Evolutionary conservation across 2,329 filamentous ascomycete genomes (phyloP).

Genomic region (Nakataea oryzae): DNA sequence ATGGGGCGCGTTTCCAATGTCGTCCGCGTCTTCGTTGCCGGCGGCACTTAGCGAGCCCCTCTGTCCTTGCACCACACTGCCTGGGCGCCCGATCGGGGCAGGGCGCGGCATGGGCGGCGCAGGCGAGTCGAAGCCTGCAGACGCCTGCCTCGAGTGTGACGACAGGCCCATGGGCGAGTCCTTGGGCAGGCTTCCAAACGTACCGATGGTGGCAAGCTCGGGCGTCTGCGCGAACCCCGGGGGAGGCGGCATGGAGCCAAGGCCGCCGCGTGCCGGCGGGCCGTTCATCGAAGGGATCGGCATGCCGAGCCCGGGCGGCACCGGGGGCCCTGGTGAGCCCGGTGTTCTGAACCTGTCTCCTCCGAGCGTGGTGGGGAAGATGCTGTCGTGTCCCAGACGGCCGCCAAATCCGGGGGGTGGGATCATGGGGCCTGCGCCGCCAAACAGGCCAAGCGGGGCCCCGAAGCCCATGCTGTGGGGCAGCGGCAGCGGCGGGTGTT

Average conservation of each 20-base stretch:
- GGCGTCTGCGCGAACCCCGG: conserved; percentile 2
- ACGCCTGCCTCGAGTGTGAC: conserved; percentile 68
- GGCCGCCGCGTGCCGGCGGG: not conserved
- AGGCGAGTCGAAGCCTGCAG: conserved; percentile 51
- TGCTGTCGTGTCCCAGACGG: conserved; percentile 28
- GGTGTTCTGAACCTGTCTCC: conserved; percentile 17
- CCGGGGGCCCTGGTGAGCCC: not conserved
- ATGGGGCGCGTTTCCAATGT: conserved; percentile 41
- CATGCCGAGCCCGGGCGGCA: conserved; percentile 1
- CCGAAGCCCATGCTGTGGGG: conserved; percentile 39
- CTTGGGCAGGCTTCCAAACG: conserved; percentile 13
- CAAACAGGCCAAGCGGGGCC: conserved; percentile 16
- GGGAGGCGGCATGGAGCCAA: conserved; percentile 9
- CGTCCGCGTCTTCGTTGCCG: conserved; percentile 59
- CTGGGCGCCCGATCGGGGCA: conserved; percentile 78
- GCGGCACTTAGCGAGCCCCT: conserved; percentile 24
- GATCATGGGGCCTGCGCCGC: conserved; percentile 17
- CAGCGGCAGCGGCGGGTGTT: conserved; percentile 20
- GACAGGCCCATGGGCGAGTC: conserved; percentile 25
- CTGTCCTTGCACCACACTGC: conserved; percentile 54
- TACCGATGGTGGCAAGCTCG: conserved; percentile 2
- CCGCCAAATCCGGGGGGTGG: conserved; percentile 45
- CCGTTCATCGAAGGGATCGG: conserved; percentile 1
- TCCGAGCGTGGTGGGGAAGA: conserved; percentile 21
- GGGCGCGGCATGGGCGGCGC: conserved; percentile 71